Conservation (phyloP, 441 rosid genomes). For the Adansonia rubrostipa region DNA sequence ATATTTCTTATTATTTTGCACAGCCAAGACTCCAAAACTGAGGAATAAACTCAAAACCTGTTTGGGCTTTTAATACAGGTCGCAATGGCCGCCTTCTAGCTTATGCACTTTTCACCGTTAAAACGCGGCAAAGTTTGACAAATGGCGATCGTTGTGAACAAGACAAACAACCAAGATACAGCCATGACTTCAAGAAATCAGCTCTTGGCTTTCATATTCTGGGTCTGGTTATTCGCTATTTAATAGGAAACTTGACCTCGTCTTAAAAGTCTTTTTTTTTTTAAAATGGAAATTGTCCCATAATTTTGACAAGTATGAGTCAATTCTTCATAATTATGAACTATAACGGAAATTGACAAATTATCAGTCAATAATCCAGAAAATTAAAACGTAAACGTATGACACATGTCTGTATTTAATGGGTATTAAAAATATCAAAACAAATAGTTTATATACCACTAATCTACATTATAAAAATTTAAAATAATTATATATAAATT, state of each 20-base stretch:
- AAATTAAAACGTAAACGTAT: not conserved
- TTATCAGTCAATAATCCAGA: not conserved
- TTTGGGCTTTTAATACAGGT: not conserved
- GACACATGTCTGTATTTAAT: not conserved
- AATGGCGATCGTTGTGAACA: not conserved
- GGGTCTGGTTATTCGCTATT: not conserved
- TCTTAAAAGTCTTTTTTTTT: not conserved
- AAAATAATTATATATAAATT: no score
- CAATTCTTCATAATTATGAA: not conserved
- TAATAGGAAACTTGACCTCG: constrained; percentile 4
- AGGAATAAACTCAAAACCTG: not conserved
- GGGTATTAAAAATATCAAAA: no score
- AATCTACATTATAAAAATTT: no score
- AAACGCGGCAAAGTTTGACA: not conserved
- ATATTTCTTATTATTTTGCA: no score
- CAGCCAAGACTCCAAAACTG: not conserved
- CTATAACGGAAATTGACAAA: not conserved
- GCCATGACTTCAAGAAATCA: not conserved
- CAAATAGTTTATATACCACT: no score
- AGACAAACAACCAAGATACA: not conserved
- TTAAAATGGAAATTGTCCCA: not conserved
- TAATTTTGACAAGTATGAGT: not conserved
- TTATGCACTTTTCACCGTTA: no score
- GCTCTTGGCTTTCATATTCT: not conserved
- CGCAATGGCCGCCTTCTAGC: not conserved